phyloP scores from a whole-genome alignment of 805 yeast genomes.

The Lachancea dasiensis region DNA sequence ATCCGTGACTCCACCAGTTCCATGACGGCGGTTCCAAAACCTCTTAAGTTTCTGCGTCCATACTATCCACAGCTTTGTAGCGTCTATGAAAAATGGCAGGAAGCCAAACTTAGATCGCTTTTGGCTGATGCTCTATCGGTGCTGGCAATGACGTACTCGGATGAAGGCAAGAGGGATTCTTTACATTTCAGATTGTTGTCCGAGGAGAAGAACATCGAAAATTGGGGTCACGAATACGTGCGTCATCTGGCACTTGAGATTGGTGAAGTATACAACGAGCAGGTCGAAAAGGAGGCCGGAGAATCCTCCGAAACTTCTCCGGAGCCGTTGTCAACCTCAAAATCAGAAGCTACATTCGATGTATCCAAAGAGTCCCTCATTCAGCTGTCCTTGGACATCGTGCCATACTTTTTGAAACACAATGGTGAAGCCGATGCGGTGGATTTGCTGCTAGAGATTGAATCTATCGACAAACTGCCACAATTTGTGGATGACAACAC shows the following conservation, averaged over 20 bases:
- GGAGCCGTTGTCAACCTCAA: conserved; percentile 12
- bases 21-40: conserved; percentile 99
- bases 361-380: conserved; percentile 41
- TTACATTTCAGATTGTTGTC: conserved; percentile 71
- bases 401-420: conserved; percentile 85
- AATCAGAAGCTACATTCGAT: conserved; percentile 1
- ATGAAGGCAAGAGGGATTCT: conserved; percentile 71
- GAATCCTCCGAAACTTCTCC: conserved; percentile 16
- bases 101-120: conserved; percentile 41
- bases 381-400: conserved; percentile 65
- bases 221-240: conserved; percentile 98
- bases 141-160: conserved; percentile 89
- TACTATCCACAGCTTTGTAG: conserved; percentile 64
- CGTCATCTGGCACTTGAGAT: conserved; percentile 94
- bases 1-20: conserved; percentile 93
- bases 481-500: conserved; percentile 81
- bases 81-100: conserved; percentile 63
- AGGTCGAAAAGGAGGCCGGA: conserved; percentile 35
- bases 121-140: conserved; percentile 90
- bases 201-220: conserved; percentile 51
- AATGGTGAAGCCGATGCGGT: conserved; percentile 99
- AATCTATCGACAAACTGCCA: conserved; percentile 74
- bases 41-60: conserved; percentile 90
- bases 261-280: conserved; percentile 74
- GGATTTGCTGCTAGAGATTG: conserved; percentile 85